These are phyloP conservation scores for Russula griseocarnosa DNA, from an alignment of 768 basidiomycete genomes.

Conservation along the genomic window DNA sequence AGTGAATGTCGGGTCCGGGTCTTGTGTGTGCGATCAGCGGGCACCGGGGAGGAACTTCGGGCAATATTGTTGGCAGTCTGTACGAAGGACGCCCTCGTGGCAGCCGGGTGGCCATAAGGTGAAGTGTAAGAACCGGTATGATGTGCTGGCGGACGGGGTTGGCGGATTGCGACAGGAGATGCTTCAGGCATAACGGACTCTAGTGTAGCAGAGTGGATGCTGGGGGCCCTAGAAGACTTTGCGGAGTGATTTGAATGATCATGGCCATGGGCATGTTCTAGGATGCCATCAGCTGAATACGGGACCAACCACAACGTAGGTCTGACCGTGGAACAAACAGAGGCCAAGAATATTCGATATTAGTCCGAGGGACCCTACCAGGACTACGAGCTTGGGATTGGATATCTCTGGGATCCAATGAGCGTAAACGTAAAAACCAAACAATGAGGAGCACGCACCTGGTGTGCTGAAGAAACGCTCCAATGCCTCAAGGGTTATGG, in stretches of 20 bases:
- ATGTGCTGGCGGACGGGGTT: conserved; percentile 28
- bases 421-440: not conserved
- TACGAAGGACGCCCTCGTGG: conserved; percentile 66
- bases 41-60: conserved; percentile 45
- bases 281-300: conserved; percentile 2
- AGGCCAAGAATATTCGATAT: conserved; percentile 90
- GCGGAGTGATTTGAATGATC: conserved; percentile 24
- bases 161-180: conserved; percentile 35
- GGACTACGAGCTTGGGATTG: conserved; percentile 81
- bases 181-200: conserved; percentile 5
- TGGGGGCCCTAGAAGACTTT: conserved; percentile 21
- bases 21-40: conserved; percentile 25
- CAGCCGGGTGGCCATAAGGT: conserved; percentile 69
- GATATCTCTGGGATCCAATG: conserved; percentile 61
- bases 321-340: conserved; percentile 89
- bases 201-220: conserved; percentile 3
- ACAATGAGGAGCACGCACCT: conserved; percentile 44
- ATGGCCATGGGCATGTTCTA: conserved; percentile 33
- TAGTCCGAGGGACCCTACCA: conserved; percentile 86
- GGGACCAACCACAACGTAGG: conserved; percentile 4
- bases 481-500: conserved; percentile 88
- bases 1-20: conserved; percentile 31
- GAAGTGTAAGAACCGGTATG: conserved; percentile 52
- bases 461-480: conserved; percentile 83
- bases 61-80: conserved; percentile 84